Percentiles rank a stretch among this genome's conserved stretches.
Evolutionary conservation across 2,329 filamentous ascomycete species (phyloP).

Genomic region (Chaetomiaceae sp.): DNA sequence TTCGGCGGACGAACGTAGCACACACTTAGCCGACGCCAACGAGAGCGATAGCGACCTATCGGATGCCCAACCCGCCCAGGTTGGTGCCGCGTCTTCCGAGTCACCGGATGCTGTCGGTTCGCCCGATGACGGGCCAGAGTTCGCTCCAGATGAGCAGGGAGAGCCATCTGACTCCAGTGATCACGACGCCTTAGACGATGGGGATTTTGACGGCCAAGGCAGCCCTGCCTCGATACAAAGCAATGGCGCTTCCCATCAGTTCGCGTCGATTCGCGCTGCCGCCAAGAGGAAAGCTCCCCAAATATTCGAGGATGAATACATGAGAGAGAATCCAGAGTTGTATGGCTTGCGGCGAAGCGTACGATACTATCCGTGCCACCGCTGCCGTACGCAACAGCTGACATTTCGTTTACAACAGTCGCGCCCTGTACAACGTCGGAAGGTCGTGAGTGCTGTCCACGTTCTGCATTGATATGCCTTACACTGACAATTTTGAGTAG

Average conservation of each 20-base stretch:
- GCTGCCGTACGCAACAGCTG: conserved; percentile 27
- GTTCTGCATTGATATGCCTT: not conserved
- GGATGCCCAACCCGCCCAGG: conserved; percentile 56
- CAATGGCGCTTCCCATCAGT: conserved; percentile 51
- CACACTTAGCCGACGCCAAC: conserved; percentile 39
- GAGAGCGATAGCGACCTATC: conserved; percentile 73
- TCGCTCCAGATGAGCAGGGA: conserved; percentile 41
- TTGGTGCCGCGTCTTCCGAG: conserved; percentile 41
- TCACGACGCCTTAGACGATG: conserved; percentile 60
- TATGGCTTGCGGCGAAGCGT: conserved; percentile 94
- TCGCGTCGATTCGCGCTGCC: conserved; percentile 63
- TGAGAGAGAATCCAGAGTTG: conserved; percentile 86
- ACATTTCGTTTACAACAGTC: conserved; percentile 40
- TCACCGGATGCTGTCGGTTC: conserved; percentile 40
- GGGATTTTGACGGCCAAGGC: conserved; percentile 71
- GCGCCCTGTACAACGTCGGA: conserved; percentile 54
- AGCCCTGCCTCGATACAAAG: conserved; percentile 48
- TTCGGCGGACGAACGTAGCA: conserved; percentile 43
- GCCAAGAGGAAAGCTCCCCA: conserved; percentile 66
- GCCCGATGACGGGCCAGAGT: conserved; percentile 35
- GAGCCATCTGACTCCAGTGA: conserved; percentile 46
- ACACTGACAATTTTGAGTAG: conserved; percentile 33
- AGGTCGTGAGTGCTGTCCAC: conserved; percentile 44
- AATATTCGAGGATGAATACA: conserved; percentile 73
- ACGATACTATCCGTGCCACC: conserved; percentile 38